Evolutionary conservation across 257 asterid genomes (phyloP).

Genomic region (Solanum sitiens): DNA sequence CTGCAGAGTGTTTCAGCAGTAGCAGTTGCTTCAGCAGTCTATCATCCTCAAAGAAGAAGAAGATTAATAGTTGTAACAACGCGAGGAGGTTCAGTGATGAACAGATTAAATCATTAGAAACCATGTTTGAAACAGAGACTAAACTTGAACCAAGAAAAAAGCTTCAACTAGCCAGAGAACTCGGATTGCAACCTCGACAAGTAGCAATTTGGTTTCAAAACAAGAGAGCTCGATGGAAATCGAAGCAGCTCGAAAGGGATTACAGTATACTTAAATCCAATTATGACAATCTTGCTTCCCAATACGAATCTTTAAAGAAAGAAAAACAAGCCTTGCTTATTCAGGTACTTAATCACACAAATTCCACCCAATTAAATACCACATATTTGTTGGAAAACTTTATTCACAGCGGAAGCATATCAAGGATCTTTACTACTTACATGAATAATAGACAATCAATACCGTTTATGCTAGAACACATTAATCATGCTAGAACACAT

Average conservation of each 20-base stretch:
- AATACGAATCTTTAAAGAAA: conserved; percentile 24
- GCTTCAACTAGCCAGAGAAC: conserved; percentile 29
- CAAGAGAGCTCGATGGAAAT: conserved; percentile 58
- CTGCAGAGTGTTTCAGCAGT: conserved; percentile 5
- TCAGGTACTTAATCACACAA: conserved; percentile 19
- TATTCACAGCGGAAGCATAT: too few species aligned
- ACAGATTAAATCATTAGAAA: conserved; percentile 37
- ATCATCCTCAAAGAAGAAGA: conserved; percentile 6
- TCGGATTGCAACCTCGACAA: conserved; percentile 60
- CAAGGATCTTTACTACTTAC: too few species aligned
- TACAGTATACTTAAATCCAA: conserved; percentile 10
- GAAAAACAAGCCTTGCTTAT: conserved; percentile 28
- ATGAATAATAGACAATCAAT: too few species aligned
- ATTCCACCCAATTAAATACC: neutral
- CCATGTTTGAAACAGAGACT: conserved; percentile 33
- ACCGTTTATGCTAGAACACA: too few species aligned
- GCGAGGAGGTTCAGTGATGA: conserved; percentile 42
- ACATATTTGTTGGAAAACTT: too few species aligned
- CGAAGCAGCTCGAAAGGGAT: conserved; percentile 45
- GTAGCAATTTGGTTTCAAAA: conserved; percentile 69
- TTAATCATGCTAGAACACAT: too few species aligned
- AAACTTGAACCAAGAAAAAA: conserved; percentile 43
- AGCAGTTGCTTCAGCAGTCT: neutral
- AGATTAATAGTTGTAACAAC: neutral
- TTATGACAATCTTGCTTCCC: conserved; percentile 25